Evolutionary conservation across 2,329 filamentous ascomycete genomes (phyloP), one percentile per base, ranked within the genome.

Genomic region (Catunica adiposa): DNA sequence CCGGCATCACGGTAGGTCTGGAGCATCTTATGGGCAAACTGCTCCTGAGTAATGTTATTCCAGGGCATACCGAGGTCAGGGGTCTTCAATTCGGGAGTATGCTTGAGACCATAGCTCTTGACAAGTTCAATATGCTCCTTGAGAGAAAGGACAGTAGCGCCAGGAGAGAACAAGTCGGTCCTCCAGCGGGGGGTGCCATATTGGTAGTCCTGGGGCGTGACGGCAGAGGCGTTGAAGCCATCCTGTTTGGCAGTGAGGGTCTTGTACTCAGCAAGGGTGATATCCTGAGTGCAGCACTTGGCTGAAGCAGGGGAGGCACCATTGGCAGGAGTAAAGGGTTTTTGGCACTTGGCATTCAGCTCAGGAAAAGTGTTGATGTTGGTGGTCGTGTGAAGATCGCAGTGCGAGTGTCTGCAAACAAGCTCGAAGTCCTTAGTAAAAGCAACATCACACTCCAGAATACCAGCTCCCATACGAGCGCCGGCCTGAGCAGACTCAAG

Each of bases 61-160:
- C 83, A 86, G 0, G 83, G 83, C 82, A 86, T 86, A n/a, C 72
- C 64, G n/a, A 86, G 78, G 61, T 77, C 70, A 37, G 78, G 82
- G 0, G 77, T 78, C 71, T 86, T 86, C 31, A 84, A 72, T 67
- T 85, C 82, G 3, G 79, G 76, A 0, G 78, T 82, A 67, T 82
- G 84, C 61, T 79, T 74, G 8, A 83, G 70, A 38, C 77, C 80
- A 44, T 78, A 70, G 1, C 67, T 65, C 61, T 83, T 71, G 52
- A 80, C 74, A 40, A 83, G 66, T 34, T 70, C 66, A 62, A 86
- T 82, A 66, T 79, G 82, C 60, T 82, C 77, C 60, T 78, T 72
- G 61, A 82, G 75, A 0, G 74, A 75, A 63, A 82, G 68, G 26
- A 82, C 65, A n/a, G 76, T 79, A 56, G 73, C 79, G 69, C 83